Evolutionary conservation across 2,329 filamentous ascomycete genomes (phyloP).

Genomic region (Beauveria bassiana): DNA sequence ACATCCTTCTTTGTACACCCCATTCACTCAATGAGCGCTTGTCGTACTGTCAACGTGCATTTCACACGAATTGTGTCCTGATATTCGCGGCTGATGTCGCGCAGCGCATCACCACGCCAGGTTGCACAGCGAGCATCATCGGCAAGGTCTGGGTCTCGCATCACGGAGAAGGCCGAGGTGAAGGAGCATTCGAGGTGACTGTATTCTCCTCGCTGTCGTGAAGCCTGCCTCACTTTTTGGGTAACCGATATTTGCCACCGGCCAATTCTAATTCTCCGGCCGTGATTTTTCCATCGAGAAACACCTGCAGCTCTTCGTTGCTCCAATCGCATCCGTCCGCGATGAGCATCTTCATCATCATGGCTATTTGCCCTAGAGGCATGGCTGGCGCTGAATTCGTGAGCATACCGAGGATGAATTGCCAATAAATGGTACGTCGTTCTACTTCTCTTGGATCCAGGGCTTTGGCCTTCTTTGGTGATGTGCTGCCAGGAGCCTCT

Average conservation of each 20-base stretch:
- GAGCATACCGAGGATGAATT: conserved; percentile 91
- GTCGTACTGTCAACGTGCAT: neutral
- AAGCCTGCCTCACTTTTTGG: conserved; percentile 41
- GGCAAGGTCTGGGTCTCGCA: neutral
- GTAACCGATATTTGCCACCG: conserved; percentile 63
- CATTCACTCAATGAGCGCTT: neutral
- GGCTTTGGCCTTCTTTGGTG: conserved; percentile 43
- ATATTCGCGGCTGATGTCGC: conserved; percentile 9
- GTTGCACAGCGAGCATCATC: neutral
- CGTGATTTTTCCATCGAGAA: conserved; percentile 70
- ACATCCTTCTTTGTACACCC: neutral
- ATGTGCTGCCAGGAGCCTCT: conserved; percentile 25
- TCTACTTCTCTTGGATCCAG: conserved; percentile 59
- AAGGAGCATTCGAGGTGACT: neutral
- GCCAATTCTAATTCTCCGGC: conserved; percentile 61
- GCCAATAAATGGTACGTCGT: conserved; percentile 65
- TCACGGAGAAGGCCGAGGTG: neutral
- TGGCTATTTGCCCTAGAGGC: conserved; percentile 72
- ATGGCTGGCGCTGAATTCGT: conserved; percentile 79
- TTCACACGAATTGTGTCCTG: conserved; percentile 1
- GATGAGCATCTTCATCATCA: conserved; percentile 93
- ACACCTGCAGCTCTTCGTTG: conserved; percentile 77
- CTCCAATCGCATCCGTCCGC: conserved; percentile 83
- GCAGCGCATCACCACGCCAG: conserved; percentile 5
- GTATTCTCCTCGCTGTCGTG: neutral